These are phyloP conservation scores for Phyllosticta ampelicida DNA, from an alignment of 2,329 filamentous ascomycete genomes.

Conservation along the genomic window DNA sequence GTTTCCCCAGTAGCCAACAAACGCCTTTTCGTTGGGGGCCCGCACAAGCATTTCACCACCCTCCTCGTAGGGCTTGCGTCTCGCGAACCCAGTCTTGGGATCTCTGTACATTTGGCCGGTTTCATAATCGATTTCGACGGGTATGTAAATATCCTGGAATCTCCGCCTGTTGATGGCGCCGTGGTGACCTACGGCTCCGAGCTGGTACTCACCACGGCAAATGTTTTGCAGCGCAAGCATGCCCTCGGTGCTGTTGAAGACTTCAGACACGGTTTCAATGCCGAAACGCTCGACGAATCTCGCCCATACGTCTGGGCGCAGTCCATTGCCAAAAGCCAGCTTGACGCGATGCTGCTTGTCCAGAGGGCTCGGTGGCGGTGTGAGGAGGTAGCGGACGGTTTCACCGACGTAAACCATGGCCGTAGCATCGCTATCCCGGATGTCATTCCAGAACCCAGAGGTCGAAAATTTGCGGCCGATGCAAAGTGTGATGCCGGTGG, in stretches of 20 bases:
- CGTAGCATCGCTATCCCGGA: constrained; percentile 56
- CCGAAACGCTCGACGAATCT: constrained; percentile 55
- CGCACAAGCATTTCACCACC: constrained; percentile 2
- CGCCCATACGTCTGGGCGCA: constrained; percentile 59
- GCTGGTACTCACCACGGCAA: constrained; percentile 45
- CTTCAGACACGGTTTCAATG: constrained; percentile 54
- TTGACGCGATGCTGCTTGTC: constrained; percentile 50
- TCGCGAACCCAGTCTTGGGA: constrained; percentile 28
- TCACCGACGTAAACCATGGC: constrained; percentile 66
- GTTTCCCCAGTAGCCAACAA: constrained; percentile 52
- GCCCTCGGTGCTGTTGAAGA: constrained; percentile 70
- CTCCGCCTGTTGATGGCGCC: constrained; percentile 48
- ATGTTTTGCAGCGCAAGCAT: constrained; percentile 52
- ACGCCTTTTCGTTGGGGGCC: constrained; percentile 27
- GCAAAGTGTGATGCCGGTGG: constrained; percentile 39
- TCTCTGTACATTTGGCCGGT: constrained; percentile 25
- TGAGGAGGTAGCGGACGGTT: constrained; percentile 62
- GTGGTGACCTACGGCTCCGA: constrained; percentile 59
- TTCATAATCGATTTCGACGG: constrained; percentile 57
- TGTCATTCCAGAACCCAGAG: constrained; percentile 62
- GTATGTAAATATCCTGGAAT: constrained; percentile 47
- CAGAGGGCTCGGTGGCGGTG: constrained; percentile 50
- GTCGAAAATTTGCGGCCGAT: constrained; percentile 59
- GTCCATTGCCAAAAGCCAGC: constrained; percentile 54
- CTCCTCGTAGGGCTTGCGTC: constrained; percentile 43